phyloP scores from a whole-genome alignment of 768 basidiomycete species.

The Pleurotus citrinopileatus region DNA sequence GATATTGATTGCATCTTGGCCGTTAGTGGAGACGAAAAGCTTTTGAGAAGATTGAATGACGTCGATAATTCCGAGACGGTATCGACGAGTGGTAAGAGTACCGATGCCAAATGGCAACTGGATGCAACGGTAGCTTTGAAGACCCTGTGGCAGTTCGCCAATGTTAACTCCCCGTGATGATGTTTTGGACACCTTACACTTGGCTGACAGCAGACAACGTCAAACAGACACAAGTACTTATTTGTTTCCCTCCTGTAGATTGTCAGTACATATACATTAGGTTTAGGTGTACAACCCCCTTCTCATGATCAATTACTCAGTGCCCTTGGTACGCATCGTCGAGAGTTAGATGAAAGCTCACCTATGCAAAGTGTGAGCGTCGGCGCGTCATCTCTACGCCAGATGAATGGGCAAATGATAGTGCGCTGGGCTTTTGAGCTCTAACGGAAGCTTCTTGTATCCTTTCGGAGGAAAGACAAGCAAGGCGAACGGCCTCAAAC shows the following conservation, averaged over 20 bases:
- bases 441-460: conserved; percentile 45
- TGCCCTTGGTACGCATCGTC: too few relatives aligned
- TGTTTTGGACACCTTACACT: too few relatives aligned
- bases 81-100: conserved; percentile 69
- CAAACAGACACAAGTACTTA: too few relatives aligned
- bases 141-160: conserved; percentile 20
- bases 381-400: conserved; percentile 57
- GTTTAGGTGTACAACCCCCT: too few relatives aligned
- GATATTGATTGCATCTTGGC: conserved; percentile 22
- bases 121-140: conserved; percentile 30
- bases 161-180: conserved; percentile 8
- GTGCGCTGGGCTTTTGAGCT: conserved; percentile 68
- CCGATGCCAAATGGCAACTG: conserved; percentile 73
- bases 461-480: conserved; percentile 28
- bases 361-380: conserved; percentile 20
- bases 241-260: too few relatives aligned
- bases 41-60: conserved; percentile 73
- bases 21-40: conserved; percentile 71
- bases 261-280: too few relatives aligned
- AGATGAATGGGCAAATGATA: conserved; percentile 64
- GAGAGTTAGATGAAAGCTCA: too few relatives aligned
- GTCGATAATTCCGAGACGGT: conserved; percentile 71
- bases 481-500: conserved; percentile 38
- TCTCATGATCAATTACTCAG: too few relatives aligned
- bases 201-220: too few relatives aligned